These are phyloP conservation scores for Thuja plicata DNA, from an alignment of 83 land plant genomes.

Conservation along the genomic window DNA sequence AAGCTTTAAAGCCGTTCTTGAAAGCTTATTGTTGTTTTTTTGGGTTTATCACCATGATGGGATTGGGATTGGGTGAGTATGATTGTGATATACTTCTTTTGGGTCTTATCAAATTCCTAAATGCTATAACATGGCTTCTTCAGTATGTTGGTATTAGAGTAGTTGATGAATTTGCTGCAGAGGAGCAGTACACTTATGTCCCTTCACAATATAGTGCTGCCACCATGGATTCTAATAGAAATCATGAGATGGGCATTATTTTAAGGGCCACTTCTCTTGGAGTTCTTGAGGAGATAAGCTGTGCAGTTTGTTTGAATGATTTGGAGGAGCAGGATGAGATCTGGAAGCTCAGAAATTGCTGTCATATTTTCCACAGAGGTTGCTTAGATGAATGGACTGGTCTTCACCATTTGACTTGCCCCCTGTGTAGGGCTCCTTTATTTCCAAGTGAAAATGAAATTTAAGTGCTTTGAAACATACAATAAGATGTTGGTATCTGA, in stretches of 20 bases:
- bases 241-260: not conserved
- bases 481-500: too few species aligned
- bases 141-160: not conserved
- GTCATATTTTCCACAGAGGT: conserved; percentile 16
- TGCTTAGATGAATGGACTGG: conserved; percentile 17
- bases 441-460: not conserved
- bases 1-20: too few species aligned
- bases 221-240: not conserved
- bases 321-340: conserved; percentile 2
- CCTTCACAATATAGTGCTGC: not conserved
- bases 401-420: conserved; percentile 7
- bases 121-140: not conserved
- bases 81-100: not conserved
- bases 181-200: not conserved
- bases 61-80: not conserved
- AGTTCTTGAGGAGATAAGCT: not conserved
- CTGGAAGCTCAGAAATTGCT: conserved; percentile 13
- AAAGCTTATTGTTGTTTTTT: too few species aligned
- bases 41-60: not conserved
- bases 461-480: too few species aligned
- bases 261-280: not conserved
- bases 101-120: not conserved
- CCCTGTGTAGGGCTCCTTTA: conserved; percentile 10
- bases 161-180: not conserved
- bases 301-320: conserved; percentile 14